Evolutionary conservation across 257 asterid genomes (phyloP), one percentile per base, ranked within the genome.

Genomic region (Ocimum tenuiflorum): DNA sequence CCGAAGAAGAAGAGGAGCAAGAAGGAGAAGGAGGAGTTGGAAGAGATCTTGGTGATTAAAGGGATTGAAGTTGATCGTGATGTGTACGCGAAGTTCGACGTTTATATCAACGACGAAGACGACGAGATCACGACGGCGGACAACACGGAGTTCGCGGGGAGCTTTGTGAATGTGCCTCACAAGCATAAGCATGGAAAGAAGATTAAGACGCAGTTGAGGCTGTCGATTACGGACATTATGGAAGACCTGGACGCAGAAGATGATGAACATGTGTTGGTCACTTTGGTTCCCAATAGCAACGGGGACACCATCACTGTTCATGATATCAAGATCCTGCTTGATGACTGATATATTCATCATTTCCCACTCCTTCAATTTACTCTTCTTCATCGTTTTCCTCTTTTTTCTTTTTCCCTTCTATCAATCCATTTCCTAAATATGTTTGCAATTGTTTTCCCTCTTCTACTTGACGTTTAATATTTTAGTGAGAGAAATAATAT

Each of bases 91-190:
- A 86, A 83, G 77, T 86, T 86, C 51, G 94, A 86, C 24, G 86
- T 86, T 14, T 73, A 70, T 12, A 74, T 86, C n/a, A 86, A 86
- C 51, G 89, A 83, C 17, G 94, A 83, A 43, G 89, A 86, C 3
- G 90, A 80, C 5, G 84, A 49, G 35, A 27, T 53, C 45, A 75
- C 66, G n/a, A 77, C 81, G 23, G 71, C 68, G 31, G 82, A 70
- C 1, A 77, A 85, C 51, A 73, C 89, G 0, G 94, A 86, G 61
- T 86, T 79, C n/a, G 83, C 78, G 2, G 94, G 94, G 1, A 83
- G 94, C 58, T 85, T 83, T 15, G 92, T 81, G 57, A 83, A 81
- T 20, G 85, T 85, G 56, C 87, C 89, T 8, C 94, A 81, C 18
- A 79, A 71, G 63, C 82, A 77, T 18, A 77, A 79, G 9, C 49